Base-by-base conservation (phyloP, 1,284 basidiomycete species). In the Tilletia horrida region DNA sequence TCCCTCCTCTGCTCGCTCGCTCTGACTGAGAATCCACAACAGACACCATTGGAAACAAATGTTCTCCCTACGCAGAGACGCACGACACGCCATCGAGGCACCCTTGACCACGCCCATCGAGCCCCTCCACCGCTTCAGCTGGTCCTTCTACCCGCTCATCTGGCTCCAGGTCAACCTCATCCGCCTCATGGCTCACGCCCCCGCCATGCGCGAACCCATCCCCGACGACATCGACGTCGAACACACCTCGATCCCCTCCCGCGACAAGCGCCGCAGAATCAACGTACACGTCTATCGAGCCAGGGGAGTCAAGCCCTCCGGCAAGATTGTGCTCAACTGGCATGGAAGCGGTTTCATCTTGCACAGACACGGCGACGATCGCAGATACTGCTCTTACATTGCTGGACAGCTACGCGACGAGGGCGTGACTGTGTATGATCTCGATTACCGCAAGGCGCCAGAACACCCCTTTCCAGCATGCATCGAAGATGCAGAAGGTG, bases 181-280 rank as follows among this genome's bases (percentile, higher is more conserved):
- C 29, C 55, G 55, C 29, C 55, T 59, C 25, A 18, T 59, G 9
- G 31, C 55, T 16, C 16, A 25, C 27, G 14, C 31, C 27, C 55
- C 55, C 11, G 55, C 55, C 27, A 35, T 29, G 55, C 27, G 31
- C 29, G 55, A 59, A 16, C 18, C 18, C 25, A 11, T 59, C 27
- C 55, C 55, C 27, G 55, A 59, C 8, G 55, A 59, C 55, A 59
- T 59, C 31, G 55, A 59, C 27, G 55, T 59, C 27, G 55, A 31
- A 25, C 55, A 31, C 29, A 59, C 25, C 29, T 29, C 55, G 25
- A 59, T 59, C 13, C 55, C 55, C 27, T 31, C 27, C 9, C 55
- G 55, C 13, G 29, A 59, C 29, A n/a, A 25, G 13, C 27, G 31
- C 1, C 55, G 55, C 9, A 18, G 8, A 18, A 40, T 59, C 31